phyloP scores from a whole-genome alignment of 768 basidiomycete genomes.

The Lactarius vividus region DNA sequence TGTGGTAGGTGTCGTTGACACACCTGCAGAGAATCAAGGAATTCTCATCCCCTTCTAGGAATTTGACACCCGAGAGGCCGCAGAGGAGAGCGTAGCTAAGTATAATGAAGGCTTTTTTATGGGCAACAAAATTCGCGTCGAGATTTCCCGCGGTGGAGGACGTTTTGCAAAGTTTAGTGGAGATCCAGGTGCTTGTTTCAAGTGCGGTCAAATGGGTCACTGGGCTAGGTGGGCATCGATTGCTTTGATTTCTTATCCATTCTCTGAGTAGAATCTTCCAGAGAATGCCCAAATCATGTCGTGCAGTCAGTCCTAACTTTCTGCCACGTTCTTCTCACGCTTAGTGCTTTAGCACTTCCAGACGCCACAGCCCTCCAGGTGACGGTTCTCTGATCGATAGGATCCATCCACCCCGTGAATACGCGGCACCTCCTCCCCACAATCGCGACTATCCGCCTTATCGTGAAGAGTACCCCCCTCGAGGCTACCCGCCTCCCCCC shows the following conservation, averaged over 20 bases:
- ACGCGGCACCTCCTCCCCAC: constrained; percentile 42
- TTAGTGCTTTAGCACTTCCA: constrained; percentile 40
- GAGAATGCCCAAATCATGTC: constrained; percentile 67
- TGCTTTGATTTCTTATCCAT: constrained; percentile 5
- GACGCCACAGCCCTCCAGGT: constrained; percentile 36
- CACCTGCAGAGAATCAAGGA: background rate
- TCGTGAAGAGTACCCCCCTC: constrained; percentile 54
- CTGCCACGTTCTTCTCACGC: constrained; percentile 25
- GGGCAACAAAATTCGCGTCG: constrained; percentile 90
- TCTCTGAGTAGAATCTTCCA: constrained; percentile 33
- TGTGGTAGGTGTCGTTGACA: constrained; percentile 59
- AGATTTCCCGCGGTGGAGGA: constrained; percentile 80
- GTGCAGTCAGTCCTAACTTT: constrained; percentile 44
- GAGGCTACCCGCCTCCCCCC: constrained; percentile 43
- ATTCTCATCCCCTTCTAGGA: constrained; percentile 47
- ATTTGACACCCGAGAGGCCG: constrained; percentile 77
- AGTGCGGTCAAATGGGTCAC: constrained; percentile 80
- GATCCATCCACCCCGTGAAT: constrained; percentile 52
- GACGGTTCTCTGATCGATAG: constrained; percentile 59
- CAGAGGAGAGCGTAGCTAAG: constrained; percentile 83
- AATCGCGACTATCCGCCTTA: constrained; percentile 41
- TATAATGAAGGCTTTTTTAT: constrained; percentile 89
- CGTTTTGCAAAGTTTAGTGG: constrained; percentile 75
- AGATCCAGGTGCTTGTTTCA: constrained; percentile 89
- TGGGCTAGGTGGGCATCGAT: constrained; percentile 71